Evolutionary conservation across 2,329 filamentous ascomycete genomes (phyloP), one percentile per base, ranked within the genome.

Genomic region (Trichophyton verrucosum): DNA sequence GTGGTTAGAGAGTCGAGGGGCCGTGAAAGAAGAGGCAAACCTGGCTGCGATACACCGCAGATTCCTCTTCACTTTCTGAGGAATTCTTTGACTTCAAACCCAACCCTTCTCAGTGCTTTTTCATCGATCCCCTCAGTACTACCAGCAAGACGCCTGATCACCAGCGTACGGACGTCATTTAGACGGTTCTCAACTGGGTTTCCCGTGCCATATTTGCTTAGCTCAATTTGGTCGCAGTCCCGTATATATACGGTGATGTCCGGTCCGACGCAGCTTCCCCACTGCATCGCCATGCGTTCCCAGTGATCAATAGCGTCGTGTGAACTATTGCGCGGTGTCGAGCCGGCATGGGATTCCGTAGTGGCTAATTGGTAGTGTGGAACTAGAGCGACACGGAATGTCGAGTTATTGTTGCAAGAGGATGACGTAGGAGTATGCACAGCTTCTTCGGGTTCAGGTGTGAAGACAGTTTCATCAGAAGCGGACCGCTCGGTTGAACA

Each of bases 221-320:
- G 61, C 57, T 79, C 72, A 20, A 73, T 73, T 49, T 72, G 70
- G 17, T 72, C 70, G 56, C 72, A 72, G 42, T 77, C 73, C 3
- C 73, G 72, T 55, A 78, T 72, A 59, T 76, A 75, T 11, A 79
- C 71, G 0, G 76, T 78, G 58, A 78, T 73, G 63, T 97, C 92
- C 0, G 92, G 85, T 0, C 88, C 89, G 0, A 91, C 81, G 60
- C 89, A 87, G 8, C 90, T 89, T 8, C 91, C 85, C 92, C 92
- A 97, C 22, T 96, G 81, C 49, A 88, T 92, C 40, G 92, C 92
- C 79, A 94, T 90, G 92, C 92, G 97, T 73, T 95, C 88, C 91
- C 92, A 97, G 75, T 97, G 92, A 68, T 95, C 91, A n/a, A 88
- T 81, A 0, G 88, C 85, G 15, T 84, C 82, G 72, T 95, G 96